These are phyloP conservation scores for Talaromyces marneffei DNA, from an alignment of 2,329 filamentous ascomycete species.

Conservation along the genomic window DNA sequence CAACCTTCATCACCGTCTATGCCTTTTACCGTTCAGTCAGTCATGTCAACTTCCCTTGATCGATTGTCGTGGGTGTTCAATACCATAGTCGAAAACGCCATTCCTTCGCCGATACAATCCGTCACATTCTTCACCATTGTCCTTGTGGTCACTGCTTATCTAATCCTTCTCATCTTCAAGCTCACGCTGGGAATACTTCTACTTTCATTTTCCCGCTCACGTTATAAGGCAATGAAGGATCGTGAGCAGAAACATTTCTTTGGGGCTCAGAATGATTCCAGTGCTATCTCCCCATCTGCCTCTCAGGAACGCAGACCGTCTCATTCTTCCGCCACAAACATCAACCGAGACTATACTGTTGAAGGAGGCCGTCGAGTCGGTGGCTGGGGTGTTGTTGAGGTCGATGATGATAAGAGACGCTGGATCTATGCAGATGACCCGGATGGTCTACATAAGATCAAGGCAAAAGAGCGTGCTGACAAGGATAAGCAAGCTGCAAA, in stretches of 20 bases:
- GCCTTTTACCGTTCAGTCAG: conserved; percentile 54
- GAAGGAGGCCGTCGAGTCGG: conserved; percentile 71
- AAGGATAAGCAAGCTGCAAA: conserved; percentile 48
- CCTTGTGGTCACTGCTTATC: conserved; percentile 77
- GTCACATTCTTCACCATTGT: conserved; percentile 59
- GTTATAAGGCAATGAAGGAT: conserved; percentile 75
- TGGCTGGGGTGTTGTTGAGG: conserved; percentile 77
- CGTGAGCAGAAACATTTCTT: conserved; percentile 47
- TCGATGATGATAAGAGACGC: conserved; percentile 77
- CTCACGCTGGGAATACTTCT: conserved; percentile 83
- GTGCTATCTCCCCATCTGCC: not conserved
- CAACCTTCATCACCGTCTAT: conserved; percentile 61
- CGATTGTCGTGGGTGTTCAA: conserved; percentile 36
- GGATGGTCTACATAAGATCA: conserved; percentile 60
- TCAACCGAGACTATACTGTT: conserved; percentile 49
- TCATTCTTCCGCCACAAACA: conserved; percentile 16
- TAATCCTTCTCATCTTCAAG: conserved; percentile 78
- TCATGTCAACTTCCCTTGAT: conserved; percentile 51
- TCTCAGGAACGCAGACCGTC: conserved; percentile 12
- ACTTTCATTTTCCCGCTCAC: conserved; percentile 68
- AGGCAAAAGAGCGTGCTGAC: conserved; percentile 59
- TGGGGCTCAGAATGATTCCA: not conserved
- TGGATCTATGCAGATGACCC: conserved; percentile 84
- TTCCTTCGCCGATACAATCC: conserved; percentile 37
- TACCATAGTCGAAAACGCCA: conserved; percentile 36